Base-by-base conservation (phyloP, 1,284 basidiomycete genomes). In the Ustilago tritici region DNA sequence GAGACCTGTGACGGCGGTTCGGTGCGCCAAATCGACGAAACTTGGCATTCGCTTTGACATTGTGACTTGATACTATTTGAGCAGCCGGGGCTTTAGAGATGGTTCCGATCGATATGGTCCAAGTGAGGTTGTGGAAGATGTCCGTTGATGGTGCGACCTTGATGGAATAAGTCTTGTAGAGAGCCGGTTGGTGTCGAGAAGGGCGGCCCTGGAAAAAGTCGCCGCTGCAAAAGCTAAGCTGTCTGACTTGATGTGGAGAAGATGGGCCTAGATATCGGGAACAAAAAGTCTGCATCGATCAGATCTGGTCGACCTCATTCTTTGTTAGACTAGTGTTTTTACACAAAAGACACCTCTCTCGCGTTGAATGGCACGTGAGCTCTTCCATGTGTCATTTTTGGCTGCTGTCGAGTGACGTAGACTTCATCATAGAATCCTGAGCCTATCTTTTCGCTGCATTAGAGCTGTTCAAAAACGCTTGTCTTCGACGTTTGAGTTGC, bases 11-110 rank as follows among this genome's bases (percentile, higher is more conserved):
- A 82, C 81, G 53, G 79, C 67, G 19, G 75, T 69, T 38, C 81
- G 73, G 58, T 83, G 82, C 35, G 79, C 81, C 46, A 82, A 34
- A 56, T 82, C 80, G 35, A 70, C 76, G 14, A 83, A 53, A 35
- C 69, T 70, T 19, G 72, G 68, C 78, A 81, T 65, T 19, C 72
- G 67, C 46, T 49, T 75, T 57, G 72, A 75, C 72, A 75, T 74
- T 23, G 11, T 78, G 64, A 14, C 2, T 9, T n/a, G 7, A 49
- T 8, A 49, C 46, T 28, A 11, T 23, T 49, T 49, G 46, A 19
- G n/a, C 23, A 17, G 17, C 10, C 15, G 14, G 7, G 28, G 46
- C 2, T 28, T 28, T 49, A 19, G 23, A 31, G 11, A 50, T 23
- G 34, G 58, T 49, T 23, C 31, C 0, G 31, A n/a, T 52, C 31